Percentiles rank a stretch among this genome's conserved stretches.
phyloP scores from a whole-genome alignment of 768 basidiomycete genomes.

The Fistulinella prunicolor region DNA sequence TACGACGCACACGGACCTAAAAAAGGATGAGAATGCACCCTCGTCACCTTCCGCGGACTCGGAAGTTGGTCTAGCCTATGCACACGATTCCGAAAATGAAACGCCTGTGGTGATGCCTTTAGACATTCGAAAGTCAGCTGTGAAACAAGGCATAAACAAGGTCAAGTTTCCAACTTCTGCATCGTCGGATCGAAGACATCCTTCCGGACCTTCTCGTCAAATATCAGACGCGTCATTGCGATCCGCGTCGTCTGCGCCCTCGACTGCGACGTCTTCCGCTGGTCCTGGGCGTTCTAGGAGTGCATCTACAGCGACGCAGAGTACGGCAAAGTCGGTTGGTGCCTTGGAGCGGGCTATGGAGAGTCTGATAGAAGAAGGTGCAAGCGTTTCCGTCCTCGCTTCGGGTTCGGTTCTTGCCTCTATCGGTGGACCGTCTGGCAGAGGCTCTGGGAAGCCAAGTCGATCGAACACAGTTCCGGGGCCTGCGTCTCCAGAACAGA shows the following conservation, averaged over 20 bases:
- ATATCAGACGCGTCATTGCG: constrained; percentile 22
- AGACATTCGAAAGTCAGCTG: constrained; percentile 21
- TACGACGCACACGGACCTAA: constrained; percentile 29
- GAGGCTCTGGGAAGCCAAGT: constrained; percentile 31
- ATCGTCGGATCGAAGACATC: constrained; percentile 13
- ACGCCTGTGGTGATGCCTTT: constrained; percentile 32
- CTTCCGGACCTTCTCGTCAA: constrained; percentile 26
- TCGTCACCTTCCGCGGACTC: constrained; percentile 29
- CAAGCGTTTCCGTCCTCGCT: constrained; percentile 34
- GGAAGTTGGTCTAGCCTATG: constrained; percentile 40
- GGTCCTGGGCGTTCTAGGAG: constrained; percentile 20
- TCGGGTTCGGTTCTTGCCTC: constrained; percentile 34
- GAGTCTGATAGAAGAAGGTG: constrained; percentile 45
- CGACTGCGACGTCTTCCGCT: constrained; percentile 6
- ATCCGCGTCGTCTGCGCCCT: constrained; percentile 19
- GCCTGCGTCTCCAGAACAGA: constrained; percentile 41
- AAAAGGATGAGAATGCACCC: constrained; percentile 14
- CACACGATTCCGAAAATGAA: constrained; percentile 32
- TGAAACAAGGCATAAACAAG: constrained; percentile 15
- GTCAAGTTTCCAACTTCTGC: constrained; percentile 37
- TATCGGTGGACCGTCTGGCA: constrained; percentile 19
- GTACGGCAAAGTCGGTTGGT: constrained; percentile 31
- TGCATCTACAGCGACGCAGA: constrained; percentile 29
- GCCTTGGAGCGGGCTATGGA: constrained; percentile 52
- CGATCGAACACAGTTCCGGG: constrained; percentile 55